Conservation (phyloP, 2,329 filamentous ascomycete genomes). For the Hypoxylon sp. region DNA sequence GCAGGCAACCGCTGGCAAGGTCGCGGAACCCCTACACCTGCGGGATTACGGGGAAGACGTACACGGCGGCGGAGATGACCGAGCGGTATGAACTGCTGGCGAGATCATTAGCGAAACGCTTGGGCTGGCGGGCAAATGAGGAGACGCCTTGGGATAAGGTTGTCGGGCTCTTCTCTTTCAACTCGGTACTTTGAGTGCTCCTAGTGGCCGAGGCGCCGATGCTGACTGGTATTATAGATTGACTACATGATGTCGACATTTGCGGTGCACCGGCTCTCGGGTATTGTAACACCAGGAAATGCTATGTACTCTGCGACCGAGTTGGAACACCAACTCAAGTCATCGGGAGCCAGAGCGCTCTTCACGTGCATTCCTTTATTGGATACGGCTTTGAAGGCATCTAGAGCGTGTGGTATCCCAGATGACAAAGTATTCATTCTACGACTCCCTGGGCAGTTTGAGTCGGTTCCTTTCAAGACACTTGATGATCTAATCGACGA, state of each 20-base stretch:
- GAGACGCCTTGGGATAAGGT: constrained; percentile 85
- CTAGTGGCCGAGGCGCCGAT: neutral
- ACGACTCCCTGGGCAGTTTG: constrained; percentile 59
- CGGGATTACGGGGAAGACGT: constrained; percentile 75
- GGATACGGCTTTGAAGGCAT: constrained; percentile 72
- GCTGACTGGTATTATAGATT: constrained; percentile 57
- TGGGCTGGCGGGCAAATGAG: constrained; percentile 78
- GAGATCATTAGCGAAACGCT: constrained; percentile 73
- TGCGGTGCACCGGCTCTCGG: constrained; percentile 77
- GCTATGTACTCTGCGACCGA: constrained; percentile 77
- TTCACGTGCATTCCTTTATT: constrained; percentile 79
- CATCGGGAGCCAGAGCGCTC: constrained; percentile 74
- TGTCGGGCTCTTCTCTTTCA: constrained; percentile 78
- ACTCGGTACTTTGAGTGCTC: constrained; percentile 63
- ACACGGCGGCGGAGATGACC: constrained; percentile 72
- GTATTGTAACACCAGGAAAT: constrained; percentile 78
- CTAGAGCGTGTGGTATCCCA: constrained; percentile 72
- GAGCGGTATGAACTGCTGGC: constrained; percentile 77
- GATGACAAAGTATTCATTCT: constrained; percentile 75
- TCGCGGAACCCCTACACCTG: constrained; percentile 80
- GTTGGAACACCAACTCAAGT: constrained; percentile 75
- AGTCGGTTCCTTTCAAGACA: constrained; percentile 69
- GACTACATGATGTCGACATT: constrained; percentile 77
- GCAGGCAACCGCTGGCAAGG: constrained; percentile 70
- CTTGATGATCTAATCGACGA: constrained; percentile 73